These are phyloP conservation scores for Crinitomyces ghanaensis DNA, from an alignment of 805 yeast species.

Conservation along the genomic window DNA sequence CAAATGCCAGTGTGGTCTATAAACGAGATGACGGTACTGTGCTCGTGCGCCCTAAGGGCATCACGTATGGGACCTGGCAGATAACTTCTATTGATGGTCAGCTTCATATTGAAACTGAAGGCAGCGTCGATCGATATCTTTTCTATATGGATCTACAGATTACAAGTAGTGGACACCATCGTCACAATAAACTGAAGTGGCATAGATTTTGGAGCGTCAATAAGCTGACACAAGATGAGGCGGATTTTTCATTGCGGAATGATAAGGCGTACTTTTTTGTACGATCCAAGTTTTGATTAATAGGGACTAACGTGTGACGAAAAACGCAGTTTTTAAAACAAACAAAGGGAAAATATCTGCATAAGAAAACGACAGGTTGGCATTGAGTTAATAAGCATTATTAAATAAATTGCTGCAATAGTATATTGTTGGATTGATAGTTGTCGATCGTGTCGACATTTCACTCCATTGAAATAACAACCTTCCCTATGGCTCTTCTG, in stretches of 20 bases:
- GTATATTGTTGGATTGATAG: no score
- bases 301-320: no score
- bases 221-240: slow-evolving; percentile 42
- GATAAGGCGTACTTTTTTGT: no score
- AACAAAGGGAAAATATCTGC: no score
- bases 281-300: no score
- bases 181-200: slow-evolving; percentile 70
- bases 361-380: no score
- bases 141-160: slow-evolving; percentile 57
- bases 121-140: slow-evolving; percentile 47
- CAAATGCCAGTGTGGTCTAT: slow-evolving; percentile 6
- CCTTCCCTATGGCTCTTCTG: slow-evolving; percentile 54
- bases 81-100: slow-evolving; percentile 40
- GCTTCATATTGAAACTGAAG: slow-evolving; percentile 41
- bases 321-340: no score
- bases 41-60: slow-evolving; percentile 19
- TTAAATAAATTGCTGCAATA: no score
- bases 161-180: slow-evolving; percentile 45
- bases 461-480: slow-evolving; percentile 32
- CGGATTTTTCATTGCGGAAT: no score
- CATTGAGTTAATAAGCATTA: no score
- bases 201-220: slow-evolving; percentile 45
- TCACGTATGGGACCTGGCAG: slow-evolving; percentile 46
- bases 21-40: slow-evolving; percentile 12
- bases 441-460: no score